Conservation (phyloP, 2,329 filamentous ascomycete species). For the Nectriaceae sp. region DNA sequence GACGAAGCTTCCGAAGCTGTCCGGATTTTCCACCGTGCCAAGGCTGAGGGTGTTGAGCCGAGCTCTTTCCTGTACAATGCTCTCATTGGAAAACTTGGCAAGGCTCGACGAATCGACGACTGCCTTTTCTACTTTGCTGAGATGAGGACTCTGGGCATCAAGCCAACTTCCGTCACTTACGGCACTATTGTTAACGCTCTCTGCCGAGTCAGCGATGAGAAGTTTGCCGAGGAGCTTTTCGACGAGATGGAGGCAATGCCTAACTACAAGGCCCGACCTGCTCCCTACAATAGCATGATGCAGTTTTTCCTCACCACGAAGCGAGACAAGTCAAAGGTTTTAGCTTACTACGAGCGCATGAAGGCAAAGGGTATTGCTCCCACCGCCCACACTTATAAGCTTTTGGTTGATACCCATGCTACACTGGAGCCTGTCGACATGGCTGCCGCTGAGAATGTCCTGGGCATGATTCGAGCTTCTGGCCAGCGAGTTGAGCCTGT, state of each 20-base stretch:
- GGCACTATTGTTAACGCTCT: constrained; percentile 97
- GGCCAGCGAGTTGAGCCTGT: constrained; percentile 85
- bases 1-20: constrained; percentile 96
- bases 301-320: constrained; percentile 99
- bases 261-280: constrained; percentile 97
- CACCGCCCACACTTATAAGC: constrained; percentile 95
- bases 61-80: constrained; percentile 98
- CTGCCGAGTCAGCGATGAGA: constrained; percentile 95
- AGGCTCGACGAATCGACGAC: constrained; percentile 96
- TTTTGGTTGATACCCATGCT: constrained; percentile 92
- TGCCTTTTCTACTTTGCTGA: constrained; percentile 97
- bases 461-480: constrained; percentile 73
- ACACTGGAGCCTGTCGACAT: constrained; percentile 92
- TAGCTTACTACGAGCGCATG: constrained; percentile 96
- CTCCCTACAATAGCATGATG: constrained; percentile 99
- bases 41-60: constrained; percentile 90
- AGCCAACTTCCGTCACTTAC: constrained; percentile 96
- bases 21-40: constrained; percentile 94
- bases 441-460: constrained; percentile 79
- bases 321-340: constrained; percentile 90
- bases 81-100: constrained; percentile 95
- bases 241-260: constrained; percentile 99
- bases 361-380: constrained; percentile 81
- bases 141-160: constrained; percentile 91
- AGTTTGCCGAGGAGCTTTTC: constrained; percentile 95